Evolutionary conservation across 805 yeast species (phyloP), one percentile per base, ranked within the genome.

Genomic region (Komagataella mondaviorum): DNA sequence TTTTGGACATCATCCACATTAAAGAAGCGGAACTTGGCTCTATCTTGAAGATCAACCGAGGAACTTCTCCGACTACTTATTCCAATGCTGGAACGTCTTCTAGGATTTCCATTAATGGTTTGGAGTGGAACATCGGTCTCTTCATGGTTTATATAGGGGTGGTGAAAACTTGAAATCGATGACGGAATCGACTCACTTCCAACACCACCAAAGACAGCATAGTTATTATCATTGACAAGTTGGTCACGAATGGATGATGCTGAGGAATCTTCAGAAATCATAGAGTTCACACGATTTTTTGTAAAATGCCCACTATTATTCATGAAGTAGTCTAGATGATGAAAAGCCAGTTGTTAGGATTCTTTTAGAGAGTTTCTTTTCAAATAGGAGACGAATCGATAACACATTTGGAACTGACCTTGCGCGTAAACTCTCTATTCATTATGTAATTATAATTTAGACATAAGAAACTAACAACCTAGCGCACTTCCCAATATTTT

Each of bases 201-300:
- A 1, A 85, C 90, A 50, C 95, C 95, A 2, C 87, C 80, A 63
- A 76, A 85, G 70, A 83, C 79, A 62, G 85, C 95, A 17, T 78
- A 72, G 58, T 69, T 78, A 62, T 83, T 83, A 49, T 79, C 87
- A 30, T 30, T 30, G 12, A 30, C 39, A 30, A 30, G 39, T 14
- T 30, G 39, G 51, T 83, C 86, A 23, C 66, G 57, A 52, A 60
- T 63, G 20, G 43, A 23, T 4, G 47, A 30, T 3, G 50, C 36
- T 45, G 39, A 44, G 12, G 45, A 52, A 7, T 10, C 57, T 53
- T 44, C 49, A 24, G 54, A 49, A 6, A 55, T 60, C 45, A 46
- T 49, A 1, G 68, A 64, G 6, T 59, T 55, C 39, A 59, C 66
- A 49, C 68, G 55, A 48, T 61, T 66, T 51, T 67, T 55, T 14